Evolutionary conservation across 1,284 basidiomycete genomes (phyloP).

Genomic region (Pseudozyma pruni): DNA sequence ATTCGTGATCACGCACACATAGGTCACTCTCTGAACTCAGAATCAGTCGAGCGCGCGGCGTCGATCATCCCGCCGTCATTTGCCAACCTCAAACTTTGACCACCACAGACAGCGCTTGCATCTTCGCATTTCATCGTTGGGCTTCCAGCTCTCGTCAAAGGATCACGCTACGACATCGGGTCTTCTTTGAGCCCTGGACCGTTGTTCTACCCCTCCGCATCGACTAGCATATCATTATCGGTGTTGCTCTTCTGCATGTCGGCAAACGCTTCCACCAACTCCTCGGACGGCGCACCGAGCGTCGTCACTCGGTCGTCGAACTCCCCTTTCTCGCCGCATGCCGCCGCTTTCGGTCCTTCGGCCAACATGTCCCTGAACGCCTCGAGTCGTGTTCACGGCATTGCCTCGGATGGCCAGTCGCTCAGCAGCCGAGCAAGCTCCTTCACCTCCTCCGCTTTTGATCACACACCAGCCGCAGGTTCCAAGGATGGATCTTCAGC

Average conservation of each 20-base stretch:
- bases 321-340: conserved; percentile 36
- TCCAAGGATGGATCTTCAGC: conserved; percentile 7
- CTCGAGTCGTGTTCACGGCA: conserved; percentile 11
- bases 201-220: no score
- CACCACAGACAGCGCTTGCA: no score
- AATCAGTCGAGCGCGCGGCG: no score
- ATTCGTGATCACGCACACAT: no score
- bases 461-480: background rate
- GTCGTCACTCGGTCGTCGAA: background rate
- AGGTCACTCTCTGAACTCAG: no score
- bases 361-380: conserved; percentile 1
- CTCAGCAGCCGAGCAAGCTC: conserved; percentile 33
- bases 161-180: no score
- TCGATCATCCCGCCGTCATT: no score
- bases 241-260: conserved; percentile 18
- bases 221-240: no score
- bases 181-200: no score
- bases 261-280: conserved; percentile 7
- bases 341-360: conserved; percentile 17
- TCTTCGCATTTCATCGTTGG: no score
- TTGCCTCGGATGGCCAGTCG: conserved; percentile 16
- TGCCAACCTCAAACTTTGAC: no score
- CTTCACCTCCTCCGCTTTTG: conserved; percentile 31
- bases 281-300: conserved; percentile 17
- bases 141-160: no score